Base-by-base conservation (phyloP, 371 early-diverging fungal genomes). In the Syncephalastrum monosporum region DNA sequence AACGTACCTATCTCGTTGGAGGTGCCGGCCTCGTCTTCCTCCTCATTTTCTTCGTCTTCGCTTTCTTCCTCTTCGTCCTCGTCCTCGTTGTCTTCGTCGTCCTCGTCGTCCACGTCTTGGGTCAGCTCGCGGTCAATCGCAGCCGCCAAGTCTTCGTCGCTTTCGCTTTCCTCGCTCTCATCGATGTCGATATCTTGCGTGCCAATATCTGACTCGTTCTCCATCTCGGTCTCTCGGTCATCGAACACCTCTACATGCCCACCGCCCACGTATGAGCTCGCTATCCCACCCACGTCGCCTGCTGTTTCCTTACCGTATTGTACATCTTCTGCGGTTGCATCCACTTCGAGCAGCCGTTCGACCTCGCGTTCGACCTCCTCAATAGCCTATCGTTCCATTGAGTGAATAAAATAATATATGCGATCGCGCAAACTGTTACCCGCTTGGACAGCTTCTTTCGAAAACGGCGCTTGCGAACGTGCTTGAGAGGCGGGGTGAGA, bases 351-450 rank as follows among this genome's bases (percentile, higher is more conserved):
- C 44, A 98, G 69, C 42, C 93, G 79, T 50, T 91, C 89, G 10
- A 98, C 91, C 64, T 93, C 93, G 43, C 83, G 72, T 60, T 98
- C 98, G 5, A 96, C 93, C 59, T 90, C 90, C 61, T 94, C 95
- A 55, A 93, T 88, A 3, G 87, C 87, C 87, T 89, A 77, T 59
- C 42, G 13, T 60, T 59, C 7, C 16, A 49, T 13, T 38, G 53
- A 27, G n/a, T 27, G 13, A 25, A 41, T 21, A 21, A 21, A 21
- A 21, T 21, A 21, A 21, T 21, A 21, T 21, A 21, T 21, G 21
- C 0, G 21, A 21, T 21, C 21, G 21, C 21, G 1, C 21, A 21
- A 21, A 1, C 0, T 21, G 21, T 21, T 21, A 21, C 85, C 65
- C 82, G 75, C 67, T 91, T 91, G 1, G 93, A 89, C n/a, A 91